Evolutionary conservation across 129 eudicot species (phyloP), one percentile per base, ranked within the genome.

Genomic region (Centaurea solstitialis): DNA sequence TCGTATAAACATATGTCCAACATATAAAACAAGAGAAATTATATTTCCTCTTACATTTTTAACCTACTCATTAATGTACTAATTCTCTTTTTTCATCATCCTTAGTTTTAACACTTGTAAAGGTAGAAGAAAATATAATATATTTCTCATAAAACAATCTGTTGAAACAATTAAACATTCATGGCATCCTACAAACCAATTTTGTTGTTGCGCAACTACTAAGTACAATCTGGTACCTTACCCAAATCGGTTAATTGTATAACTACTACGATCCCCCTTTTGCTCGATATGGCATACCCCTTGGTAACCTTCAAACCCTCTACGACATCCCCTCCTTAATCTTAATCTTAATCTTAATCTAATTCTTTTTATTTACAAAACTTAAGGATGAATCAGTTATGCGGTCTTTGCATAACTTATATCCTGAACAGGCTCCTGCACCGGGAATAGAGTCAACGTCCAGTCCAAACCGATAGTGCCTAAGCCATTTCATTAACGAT

Each of bases 361-460:
- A 13, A 50, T 13, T 50, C 20, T 17, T 17, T 17, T 18, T 57
- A 5, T 57, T 17, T n/a, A n/a, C 5, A 33, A 3, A 33, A 33
- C 4, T 73, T 18, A 77, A 72, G n/a, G 70, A 50, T 28, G 57
- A 77, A 40, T 66, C 21, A 28, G 38, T 64, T 40, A 57, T 26
- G 35, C 43, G 61, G 5, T 71, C 53, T 10, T 57, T 79, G 73
- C 83, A 70, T 38, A 40, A 74, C 17, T 68, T 76, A 68, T 86
- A 86, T 15, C n/a, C 3, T 18, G 57, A 72, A 79, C 89, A 82
- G 13, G 72, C 67, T 57, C 5, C 24, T 45, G 67, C 82, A 69
- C 59, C 75, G 74, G 86, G 84, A 68, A 69, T 26, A 26, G 30
- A 26, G 30, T n/a, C n/a, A n/a, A n/a, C n/a, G n/a, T n/a, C n/a